phyloP scores from a whole-genome alignment of 2,329 filamentous ascomycete genomes.

The Sphaerostilbella broomeana region DNA sequence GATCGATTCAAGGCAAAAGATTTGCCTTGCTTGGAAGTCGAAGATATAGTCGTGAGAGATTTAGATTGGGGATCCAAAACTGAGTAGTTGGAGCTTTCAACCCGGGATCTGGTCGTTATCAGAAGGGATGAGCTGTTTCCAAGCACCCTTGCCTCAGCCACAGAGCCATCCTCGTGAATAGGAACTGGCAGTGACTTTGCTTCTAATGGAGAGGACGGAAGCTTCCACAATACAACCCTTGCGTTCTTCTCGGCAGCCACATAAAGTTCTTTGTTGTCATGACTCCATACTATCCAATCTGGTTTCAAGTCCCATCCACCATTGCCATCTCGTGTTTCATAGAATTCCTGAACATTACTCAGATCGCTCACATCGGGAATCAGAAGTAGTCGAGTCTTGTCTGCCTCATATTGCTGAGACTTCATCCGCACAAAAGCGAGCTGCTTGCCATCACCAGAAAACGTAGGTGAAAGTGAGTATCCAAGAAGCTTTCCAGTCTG shows the following conservation, averaged over 20 bases:
- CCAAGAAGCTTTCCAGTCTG: constrained; percentile 55
- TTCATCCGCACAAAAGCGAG: constrained; percentile 77
- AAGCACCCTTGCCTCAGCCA: constrained; percentile 48
- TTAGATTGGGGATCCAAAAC: constrained; percentile 45
- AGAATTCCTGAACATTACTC: constrained; percentile 55
- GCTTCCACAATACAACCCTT: constrained; percentile 52
- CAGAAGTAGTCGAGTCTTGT: constrained; percentile 59
- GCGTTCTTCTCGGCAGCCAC: constrained; percentile 69
- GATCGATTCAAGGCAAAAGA: constrained; percentile 57
- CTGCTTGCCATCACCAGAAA: constrained; percentile 64
- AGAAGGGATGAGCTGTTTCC: constrained; percentile 47
- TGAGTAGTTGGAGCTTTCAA: constrained; percentile 66
- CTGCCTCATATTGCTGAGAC: constrained; percentile 69
- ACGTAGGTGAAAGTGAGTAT: constrained; percentile 60
- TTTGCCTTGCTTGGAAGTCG: constrained; percentile 58
- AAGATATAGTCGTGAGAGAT: constrained; percentile 46
- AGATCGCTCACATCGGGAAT: constrained; percentile 54
- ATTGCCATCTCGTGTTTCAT: constrained; percentile 53
- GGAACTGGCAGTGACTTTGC: constrained; percentile 42
- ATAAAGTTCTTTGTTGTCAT: constrained; percentile 57
- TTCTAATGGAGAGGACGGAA: constrained; percentile 48
- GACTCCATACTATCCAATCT: constrained; percentile 50
- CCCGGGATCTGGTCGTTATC: constrained; percentile 58
- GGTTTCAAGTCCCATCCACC: constrained; percentile 56
- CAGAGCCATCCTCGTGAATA: constrained; percentile 47